Evolutionary conservation across 371 early-diverging fungal species (phyloP).

Genomic region (Syncephalastrum contaminatum): DNA sequence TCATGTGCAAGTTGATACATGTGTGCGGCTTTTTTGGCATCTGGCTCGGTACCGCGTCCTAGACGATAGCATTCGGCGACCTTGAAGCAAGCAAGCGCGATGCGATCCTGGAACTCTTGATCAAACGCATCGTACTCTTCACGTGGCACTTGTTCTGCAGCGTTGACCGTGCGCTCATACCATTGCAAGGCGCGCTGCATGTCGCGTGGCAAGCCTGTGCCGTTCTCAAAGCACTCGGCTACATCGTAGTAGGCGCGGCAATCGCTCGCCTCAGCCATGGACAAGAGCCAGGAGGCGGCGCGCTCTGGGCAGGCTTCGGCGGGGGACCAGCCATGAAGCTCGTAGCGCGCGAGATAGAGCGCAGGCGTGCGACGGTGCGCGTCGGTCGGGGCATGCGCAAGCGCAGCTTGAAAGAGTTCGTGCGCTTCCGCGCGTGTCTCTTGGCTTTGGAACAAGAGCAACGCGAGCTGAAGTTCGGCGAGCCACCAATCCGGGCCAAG

Average conservation of each 20-base stretch:
- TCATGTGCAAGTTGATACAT: conserved; percentile 26
- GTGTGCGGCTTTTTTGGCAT: conserved; percentile 22
- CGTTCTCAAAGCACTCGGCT: too few species aligned
- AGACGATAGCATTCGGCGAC: conserved; percentile 30
- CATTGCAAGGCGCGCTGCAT: too few species aligned
- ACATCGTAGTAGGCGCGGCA: too few species aligned
- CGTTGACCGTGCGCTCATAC: too few species aligned
- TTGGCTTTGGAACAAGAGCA: conserved; percentile 16
- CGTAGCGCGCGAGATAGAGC: neutral
- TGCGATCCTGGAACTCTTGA: conserved; percentile 15
- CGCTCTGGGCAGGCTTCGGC: too few species aligned
- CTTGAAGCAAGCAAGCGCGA: conserved; percentile 23
- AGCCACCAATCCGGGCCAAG: conserved; percentile 17
- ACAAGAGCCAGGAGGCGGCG: too few species aligned
- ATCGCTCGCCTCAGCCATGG: too few species aligned
- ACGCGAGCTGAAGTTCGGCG: conserved; percentile 22
- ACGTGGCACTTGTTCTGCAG: too few species aligned
- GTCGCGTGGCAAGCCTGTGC: too few species aligned
- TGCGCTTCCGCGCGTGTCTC: conserved; percentile 14
- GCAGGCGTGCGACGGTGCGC: conserved; percentile 2
- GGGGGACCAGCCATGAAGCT: too few species aligned
- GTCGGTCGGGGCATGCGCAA: conserved; percentile 7
- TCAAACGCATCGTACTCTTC: too few species aligned
- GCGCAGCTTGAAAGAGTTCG: conserved; percentile 10
- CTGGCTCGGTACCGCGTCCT: conserved; percentile 15